Evolutionary conservation across 306 rosid species (phyloP), one percentile per base, ranked within the genome.

Genomic region (Gynostemma pentaphyllum): DNA sequence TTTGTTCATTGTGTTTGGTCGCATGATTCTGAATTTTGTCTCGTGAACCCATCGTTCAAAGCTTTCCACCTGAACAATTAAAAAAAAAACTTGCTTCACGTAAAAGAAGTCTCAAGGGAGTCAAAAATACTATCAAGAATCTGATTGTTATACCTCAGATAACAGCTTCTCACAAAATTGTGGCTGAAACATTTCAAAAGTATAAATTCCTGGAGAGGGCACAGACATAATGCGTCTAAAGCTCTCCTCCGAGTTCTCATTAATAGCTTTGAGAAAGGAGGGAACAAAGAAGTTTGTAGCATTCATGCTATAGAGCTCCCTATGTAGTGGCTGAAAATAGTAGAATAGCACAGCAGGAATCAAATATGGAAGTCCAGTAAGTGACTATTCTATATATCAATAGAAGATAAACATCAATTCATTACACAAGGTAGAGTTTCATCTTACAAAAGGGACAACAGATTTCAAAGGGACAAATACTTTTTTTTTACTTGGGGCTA

Each of bases 1-100:
- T 67, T 73, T 71, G 72, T 94, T 94, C 99, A 94, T 82, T 66
- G 90, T 88, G 74, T 84, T 94, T 24, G 99, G 97, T 48, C 97
- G 83, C 97, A 88, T 88, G 77, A 88, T 86, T 76, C 80, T 82
- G 78, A 75, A 78, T 51, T 83, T 86, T 54, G 89, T 68, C 69
- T 81, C 89, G 37, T 76, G 81, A 64, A 86, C 90, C 97, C 97
- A 88, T 70, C 84, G 81, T 77, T 88, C 97, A 77, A 94, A 94
- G 73, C 81, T 79, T 64, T 92, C 96, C 68, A 92, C 99, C 99
- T 92, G 78, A 71, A 73, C 68, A 78, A 78, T 68, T 78, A 85
- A 70, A 75, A 67, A 46, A 54, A 11, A 19, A 59, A 5, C 1
- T 18, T 24, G 41, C 40, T 42, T 28, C 55, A 45, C 29, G 27